Conservation (phyloP, 495 filamentous ascomycete species). For the Aspergillus heteromorphus region DNA sequence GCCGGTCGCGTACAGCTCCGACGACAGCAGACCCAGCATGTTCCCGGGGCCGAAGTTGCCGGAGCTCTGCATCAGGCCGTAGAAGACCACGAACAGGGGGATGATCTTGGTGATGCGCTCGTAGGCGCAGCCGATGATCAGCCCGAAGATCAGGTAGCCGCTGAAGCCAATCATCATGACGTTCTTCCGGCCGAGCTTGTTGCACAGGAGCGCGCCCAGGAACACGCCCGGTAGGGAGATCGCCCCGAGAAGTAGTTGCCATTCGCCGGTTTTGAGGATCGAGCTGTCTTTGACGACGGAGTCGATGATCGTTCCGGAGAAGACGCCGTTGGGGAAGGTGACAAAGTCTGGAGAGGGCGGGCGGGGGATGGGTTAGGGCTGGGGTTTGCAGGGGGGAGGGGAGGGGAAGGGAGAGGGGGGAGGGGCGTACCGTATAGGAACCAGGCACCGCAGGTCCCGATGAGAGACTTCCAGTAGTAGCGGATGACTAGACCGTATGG, state of each 20-base stretch:
- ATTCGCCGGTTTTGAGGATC: background rate
- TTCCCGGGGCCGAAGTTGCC: background rate
- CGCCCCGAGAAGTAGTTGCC: background rate
- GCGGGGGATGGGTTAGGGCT: background rate
- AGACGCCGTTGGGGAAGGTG: constrained; percentile 2
- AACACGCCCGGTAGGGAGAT: background rate
- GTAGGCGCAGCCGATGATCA: constrained; percentile 1
- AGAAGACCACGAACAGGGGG: background rate
- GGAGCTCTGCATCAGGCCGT: background rate
- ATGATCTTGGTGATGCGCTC: constrained; percentile 1
- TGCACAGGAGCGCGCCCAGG: background rate
- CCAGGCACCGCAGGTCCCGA: constrained; percentile 1
- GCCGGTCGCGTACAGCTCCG: background rate
- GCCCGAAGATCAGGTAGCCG: background rate
- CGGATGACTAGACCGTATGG: background rate
- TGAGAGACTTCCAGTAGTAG: background rate
- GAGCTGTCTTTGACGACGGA: background rate
- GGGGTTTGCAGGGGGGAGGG: background rate
- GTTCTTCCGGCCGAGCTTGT: background rate
- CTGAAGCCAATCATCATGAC: background rate
- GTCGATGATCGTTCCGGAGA: background rate
- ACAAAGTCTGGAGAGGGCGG: background rate
- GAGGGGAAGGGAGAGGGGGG: background rate
- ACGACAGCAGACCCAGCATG: background rate
- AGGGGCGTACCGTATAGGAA: background rate